Conservation (phyloP, 495 filamentous ascomycete genomes). For the Aspergillus leporis region DNA sequence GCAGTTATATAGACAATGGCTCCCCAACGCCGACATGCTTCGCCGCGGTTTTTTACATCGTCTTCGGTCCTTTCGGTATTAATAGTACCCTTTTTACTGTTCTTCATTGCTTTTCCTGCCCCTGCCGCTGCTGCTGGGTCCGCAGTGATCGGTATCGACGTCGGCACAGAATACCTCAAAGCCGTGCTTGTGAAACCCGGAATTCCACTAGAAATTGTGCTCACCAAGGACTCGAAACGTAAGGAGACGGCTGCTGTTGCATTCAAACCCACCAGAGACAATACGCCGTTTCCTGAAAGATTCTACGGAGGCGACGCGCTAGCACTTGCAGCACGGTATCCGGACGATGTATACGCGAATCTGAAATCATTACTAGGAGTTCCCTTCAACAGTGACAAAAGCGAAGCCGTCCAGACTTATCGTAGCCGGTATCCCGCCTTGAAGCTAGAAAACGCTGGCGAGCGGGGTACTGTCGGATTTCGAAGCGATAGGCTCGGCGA, state of each 20-base stretch:
- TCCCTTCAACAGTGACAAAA: slow-evolving; percentile 49
- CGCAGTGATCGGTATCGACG: slow-evolving; percentile 86
- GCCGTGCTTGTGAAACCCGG: slow-evolving; percentile 95
- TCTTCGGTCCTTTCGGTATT: slow-evolving; percentile 41
- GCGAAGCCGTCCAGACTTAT: slow-evolving; percentile 67
- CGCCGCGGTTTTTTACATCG: slow-evolving; percentile 19
- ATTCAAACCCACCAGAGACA: slow-evolving; percentile 77
- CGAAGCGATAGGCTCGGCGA: slow-evolving; percentile 70
- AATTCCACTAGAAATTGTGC: slow-evolving; percentile 95
- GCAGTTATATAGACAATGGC: slow-evolving; percentile 49
- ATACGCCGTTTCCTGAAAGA: slow-evolving; percentile 76
- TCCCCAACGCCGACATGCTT: slow-evolving; percentile 35
- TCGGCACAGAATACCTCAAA: slow-evolving; percentile 97
- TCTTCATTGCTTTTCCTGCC: slow-evolving; percentile 58
- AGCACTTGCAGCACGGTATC: slow-evolving; percentile 82
- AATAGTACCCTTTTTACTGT: slow-evolving; percentile 47
- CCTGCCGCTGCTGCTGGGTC: slow-evolving; percentile 62
- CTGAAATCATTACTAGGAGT: slow-evolving; percentile 84
- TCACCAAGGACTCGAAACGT: slow-evolving; percentile 97
- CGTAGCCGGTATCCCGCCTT: slow-evolving; percentile 67
- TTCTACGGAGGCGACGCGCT: slow-evolving; percentile 90
- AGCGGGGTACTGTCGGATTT: slow-evolving; percentile 72
- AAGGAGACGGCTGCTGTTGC: slow-evolving; percentile 91
- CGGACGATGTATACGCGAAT: slow-evolving; percentile 91
- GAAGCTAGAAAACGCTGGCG: slow-evolving; percentile 43